Conservation (phyloP, 2,329 filamentous ascomycete genomes). For the Colletotrichum cuscutae region DNA sequence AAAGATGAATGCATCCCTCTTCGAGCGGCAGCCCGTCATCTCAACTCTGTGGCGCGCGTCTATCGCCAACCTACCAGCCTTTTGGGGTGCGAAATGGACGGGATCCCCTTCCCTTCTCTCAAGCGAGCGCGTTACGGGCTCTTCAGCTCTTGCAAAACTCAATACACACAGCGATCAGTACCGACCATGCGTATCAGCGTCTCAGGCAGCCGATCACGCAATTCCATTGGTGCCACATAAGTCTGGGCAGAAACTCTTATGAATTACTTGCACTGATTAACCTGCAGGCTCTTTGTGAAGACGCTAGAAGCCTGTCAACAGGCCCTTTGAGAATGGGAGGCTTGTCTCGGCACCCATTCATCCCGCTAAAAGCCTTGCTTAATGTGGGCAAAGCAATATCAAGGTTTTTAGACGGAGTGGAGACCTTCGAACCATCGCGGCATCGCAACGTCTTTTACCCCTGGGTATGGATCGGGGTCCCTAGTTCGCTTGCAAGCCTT, state of each 20-base stretch:
- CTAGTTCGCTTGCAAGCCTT: neutral
- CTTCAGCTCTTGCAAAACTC: neutral
- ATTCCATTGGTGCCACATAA: neutral
- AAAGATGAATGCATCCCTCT: neutral
- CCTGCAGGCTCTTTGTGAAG: neutral
- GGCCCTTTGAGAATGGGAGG: neutral
- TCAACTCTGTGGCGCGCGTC: constrained; percentile 22
- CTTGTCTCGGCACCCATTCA: neutral
- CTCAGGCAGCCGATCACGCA: neutral
- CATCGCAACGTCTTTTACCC: constrained; percentile 5
- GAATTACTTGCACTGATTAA: neutral
- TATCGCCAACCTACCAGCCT: constrained; percentile 28
- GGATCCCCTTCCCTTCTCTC: neutral
- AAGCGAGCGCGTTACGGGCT: neutral
- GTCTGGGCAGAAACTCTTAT: neutral
- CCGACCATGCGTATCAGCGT: neutral
- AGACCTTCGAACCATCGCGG: neutral
- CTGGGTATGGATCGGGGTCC: constrained; percentile 3
- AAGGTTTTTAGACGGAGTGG: constrained; percentile 15
- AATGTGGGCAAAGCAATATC: constrained; percentile 5
- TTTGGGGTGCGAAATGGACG: neutral
- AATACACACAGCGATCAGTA: neutral
- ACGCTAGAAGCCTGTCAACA: neutral
- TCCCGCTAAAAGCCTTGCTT: constrained; percentile 4
- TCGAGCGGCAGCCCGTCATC: constrained; percentile 2